phyloP scores from a whole-genome alignment of 805 yeast species.

The Yarrowia sp. region DNA sequence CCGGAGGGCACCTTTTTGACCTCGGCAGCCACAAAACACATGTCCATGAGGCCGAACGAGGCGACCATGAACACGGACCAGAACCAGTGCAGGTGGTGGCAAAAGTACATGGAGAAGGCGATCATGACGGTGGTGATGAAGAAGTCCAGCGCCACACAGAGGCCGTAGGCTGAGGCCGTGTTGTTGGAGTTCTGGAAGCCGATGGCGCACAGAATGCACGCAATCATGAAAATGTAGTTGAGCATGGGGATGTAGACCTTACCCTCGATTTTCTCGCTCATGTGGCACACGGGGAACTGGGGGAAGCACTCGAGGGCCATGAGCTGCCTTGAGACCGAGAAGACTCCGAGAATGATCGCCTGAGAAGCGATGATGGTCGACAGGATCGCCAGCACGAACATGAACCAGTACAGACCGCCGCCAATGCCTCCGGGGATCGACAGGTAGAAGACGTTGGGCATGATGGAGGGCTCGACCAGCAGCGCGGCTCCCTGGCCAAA shows the following conservation, averaged over 20 bases:
- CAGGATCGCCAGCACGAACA: slow-evolving; percentile 60
- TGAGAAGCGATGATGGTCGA: slow-evolving; percentile 67
- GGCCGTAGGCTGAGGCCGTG: slow-evolving; percentile 64
- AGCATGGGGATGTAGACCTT: slow-evolving; percentile 61
- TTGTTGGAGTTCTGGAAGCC: slow-evolving; percentile 55
- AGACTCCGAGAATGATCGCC: slow-evolving; percentile 64
- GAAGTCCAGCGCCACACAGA: slow-evolving; percentile 64
- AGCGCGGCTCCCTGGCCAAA: slow-evolving; percentile 62
- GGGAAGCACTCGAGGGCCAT: slow-evolving; percentile 64
- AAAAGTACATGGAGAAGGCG: slow-evolving; percentile 56
- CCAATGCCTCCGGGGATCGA: slow-evolving; percentile 29
- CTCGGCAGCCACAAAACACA: slow-evolving; percentile 57
- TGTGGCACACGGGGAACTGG: slow-evolving; percentile 56
- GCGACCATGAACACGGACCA: slow-evolving; percentile 51
- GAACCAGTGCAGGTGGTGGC: slow-evolving; percentile 52
- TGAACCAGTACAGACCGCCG: slow-evolving; percentile 35
- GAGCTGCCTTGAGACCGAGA: slow-evolving; percentile 60
- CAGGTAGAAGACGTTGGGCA: slow-evolving; percentile 36
- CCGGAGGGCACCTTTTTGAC: slow-evolving; percentile 62
- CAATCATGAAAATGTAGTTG: slow-evolving; percentile 60
- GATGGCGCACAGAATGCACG: slow-evolving; percentile 59
- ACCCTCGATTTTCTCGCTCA: slow-evolving; percentile 56
- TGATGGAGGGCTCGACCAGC: slow-evolving; percentile 14
- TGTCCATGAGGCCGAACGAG: slow-evolving; percentile 58
- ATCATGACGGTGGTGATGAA: slow-evolving; percentile 59